These are phyloP conservation scores for Talaromyces ruber DNA, from an alignment of 495 filamentous ascomycete species.

Conservation along the genomic window DNA sequence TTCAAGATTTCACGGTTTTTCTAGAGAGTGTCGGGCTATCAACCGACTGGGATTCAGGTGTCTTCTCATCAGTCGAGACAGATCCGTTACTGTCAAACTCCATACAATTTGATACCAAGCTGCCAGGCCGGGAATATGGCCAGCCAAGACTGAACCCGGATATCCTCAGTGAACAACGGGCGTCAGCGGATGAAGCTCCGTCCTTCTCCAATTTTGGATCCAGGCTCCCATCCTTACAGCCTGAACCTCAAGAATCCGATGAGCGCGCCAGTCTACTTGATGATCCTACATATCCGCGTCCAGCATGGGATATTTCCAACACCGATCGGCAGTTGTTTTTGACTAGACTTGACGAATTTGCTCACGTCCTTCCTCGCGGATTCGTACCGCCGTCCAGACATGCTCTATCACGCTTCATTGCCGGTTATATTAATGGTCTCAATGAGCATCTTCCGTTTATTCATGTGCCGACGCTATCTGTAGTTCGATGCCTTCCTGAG, in stretches of 20 bases:
- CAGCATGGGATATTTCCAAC: conserved; percentile 59
- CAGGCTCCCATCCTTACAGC: conserved; percentile 57
- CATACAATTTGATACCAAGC: conserved; percentile 32
- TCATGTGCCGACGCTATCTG: conserved; percentile 39
- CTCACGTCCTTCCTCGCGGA: conserved; percentile 53
- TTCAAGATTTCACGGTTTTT: conserved; percentile 43
- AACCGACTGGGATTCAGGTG: conserved; percentile 41
- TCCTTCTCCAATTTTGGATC: conserved; percentile 61
- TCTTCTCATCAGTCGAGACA: conserved; percentile 35
- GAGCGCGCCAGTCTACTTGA: conserved; percentile 40
- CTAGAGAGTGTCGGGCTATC: conserved; percentile 42
- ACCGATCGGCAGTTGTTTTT: conserved; percentile 54
- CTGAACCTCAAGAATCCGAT: conserved; percentile 51
- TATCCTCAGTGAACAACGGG: conserved; percentile 28
- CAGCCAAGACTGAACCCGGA: conserved; percentile 27
- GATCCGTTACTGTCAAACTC: conserved; percentile 31
- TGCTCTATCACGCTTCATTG: conserved; percentile 37
- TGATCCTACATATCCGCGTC: conserved; percentile 28
- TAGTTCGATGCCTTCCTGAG: conserved; percentile 35
- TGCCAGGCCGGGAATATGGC: conserved; percentile 20
- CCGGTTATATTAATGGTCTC: conserved; percentile 40
- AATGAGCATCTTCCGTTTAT: conserved; percentile 44
- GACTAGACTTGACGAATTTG: conserved; percentile 56
- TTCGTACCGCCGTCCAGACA: conserved; percentile 51
- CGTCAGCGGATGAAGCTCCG: conserved; percentile 29